Percentiles rank a stretch among this genome's conserved stretches.
Conservation (phyloP, 345 rosid genomes). For the Eucalyptus cloeziana region DNA sequence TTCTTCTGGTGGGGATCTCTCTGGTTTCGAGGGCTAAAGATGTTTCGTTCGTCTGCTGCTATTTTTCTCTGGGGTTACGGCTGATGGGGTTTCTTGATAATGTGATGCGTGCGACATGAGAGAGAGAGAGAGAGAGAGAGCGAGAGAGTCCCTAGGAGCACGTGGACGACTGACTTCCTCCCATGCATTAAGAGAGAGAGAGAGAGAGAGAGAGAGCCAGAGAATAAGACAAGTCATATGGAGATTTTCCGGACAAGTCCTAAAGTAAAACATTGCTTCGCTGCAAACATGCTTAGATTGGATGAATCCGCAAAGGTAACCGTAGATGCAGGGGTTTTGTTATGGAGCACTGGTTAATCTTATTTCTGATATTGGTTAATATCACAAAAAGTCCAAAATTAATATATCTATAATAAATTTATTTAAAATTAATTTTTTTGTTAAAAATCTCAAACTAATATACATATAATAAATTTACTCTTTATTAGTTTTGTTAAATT, state of each 20-base stretch:
- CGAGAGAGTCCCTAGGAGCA: not conserved
- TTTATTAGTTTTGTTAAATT: no score
- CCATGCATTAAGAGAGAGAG: not conserved
- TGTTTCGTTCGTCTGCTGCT: not conserved
- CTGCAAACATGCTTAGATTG: not conserved
- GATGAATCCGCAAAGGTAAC: not conserved
- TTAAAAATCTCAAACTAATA: no score
- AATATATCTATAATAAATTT: no score
- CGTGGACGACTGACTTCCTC: not conserved
- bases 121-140: not conserved
- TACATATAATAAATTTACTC: accelerated
- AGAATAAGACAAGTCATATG: not conserved
- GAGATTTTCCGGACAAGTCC: not conserved
- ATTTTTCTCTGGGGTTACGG: not conserved
- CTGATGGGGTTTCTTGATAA: not conserved
- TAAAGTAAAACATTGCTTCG: not conserved
- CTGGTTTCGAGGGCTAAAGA: not conserved
- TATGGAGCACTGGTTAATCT: not conserved
- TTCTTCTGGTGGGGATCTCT: not conserved
- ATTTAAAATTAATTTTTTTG: no score
- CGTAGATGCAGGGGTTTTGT: not conserved
- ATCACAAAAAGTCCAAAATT: no score
- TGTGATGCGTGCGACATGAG: not conserved
- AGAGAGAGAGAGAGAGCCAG: not conserved
- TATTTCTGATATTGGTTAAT: no score